Evolutionary conservation across 1,284 basidiomycete genomes (phyloP), one percentile per base, ranked within the genome.

Genomic region (Cryptococcus sp.): DNA sequence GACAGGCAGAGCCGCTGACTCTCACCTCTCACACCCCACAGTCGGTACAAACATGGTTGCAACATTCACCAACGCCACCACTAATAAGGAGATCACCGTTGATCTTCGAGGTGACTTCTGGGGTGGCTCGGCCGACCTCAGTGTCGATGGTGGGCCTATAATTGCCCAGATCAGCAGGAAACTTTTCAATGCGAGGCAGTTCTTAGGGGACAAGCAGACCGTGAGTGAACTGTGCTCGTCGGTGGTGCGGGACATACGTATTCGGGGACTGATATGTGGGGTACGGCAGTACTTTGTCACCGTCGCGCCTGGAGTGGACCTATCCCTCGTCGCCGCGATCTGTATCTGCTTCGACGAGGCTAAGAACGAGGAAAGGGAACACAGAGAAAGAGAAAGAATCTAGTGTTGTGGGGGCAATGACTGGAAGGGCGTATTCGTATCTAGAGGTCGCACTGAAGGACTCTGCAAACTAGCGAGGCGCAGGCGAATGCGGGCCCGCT

Each of bases 281-380:
- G 13, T 21, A 21, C 20, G 24, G n/a, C 48, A 73, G 71, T 79
- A 79, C 64, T 67, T 68, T 39, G 70, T 78, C 8, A 72, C 69
- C 0, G 70, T 78, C 21, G 78, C 78, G 1, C 74, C 78, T 0
- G 76, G 76, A 15, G 77, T 80, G 12, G 79, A 80, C 57, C 67
- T 78, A 3, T 66, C 75, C 4, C 64, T 79, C 33, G 73, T 79
- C 20, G 70, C 77, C 2, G 79, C 77, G 3, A 61, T 79, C 23
- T 77, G 77, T 55, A 73, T 80, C 49, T 76, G 75, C 48, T 70
- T 79, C 54, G 77, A 79, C 57, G 78, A 79, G 64, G 61, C 59
- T n/a, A 63, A 68, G 62, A 68, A 73, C 54, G 70, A 72, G 46
- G 24, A 59, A 13, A 36, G 38, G 33, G 24, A 49, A n/a, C n/a